A percentile compares a stretch with the other conserved stretches of the same genome.
Conservation (phyloP, 2,329 filamentous ascomycete species). For the Alternaria burnsii region DNA sequence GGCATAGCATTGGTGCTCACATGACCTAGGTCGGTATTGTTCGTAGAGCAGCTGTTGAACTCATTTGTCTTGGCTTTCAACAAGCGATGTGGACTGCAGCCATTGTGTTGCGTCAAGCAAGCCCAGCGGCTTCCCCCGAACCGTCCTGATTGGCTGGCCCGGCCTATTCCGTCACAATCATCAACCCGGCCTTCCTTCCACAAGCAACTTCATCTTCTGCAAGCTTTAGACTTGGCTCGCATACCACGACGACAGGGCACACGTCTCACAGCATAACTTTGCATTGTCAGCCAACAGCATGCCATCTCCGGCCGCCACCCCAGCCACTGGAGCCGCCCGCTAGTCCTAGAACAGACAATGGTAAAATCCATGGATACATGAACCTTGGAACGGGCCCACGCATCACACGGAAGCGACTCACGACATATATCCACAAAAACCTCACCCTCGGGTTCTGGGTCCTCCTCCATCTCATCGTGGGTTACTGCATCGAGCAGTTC, state of each 20-base stretch:
- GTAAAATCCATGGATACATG: background rate
- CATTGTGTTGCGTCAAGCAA: background rate
- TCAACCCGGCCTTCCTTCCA: background rate
- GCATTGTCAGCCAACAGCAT: background rate
- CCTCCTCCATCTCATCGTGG: background rate
- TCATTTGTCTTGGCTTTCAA: background rate
- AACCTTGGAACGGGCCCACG: background rate
- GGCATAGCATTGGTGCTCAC: background rate
- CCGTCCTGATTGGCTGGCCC: background rate
- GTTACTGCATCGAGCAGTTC: constrained; percentile 3
- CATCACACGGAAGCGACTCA: background rate
- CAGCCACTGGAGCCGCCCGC: background rate
- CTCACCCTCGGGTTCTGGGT: background rate
- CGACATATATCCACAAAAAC: background rate
- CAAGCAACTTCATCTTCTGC: background rate
- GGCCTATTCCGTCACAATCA: background rate
- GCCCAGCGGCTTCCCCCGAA: background rate
- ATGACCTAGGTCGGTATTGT: background rate
- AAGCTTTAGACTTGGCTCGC: background rate
- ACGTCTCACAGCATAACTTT: background rate
- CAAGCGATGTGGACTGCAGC: background rate
- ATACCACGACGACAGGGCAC: background rate
- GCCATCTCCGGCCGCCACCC: background rate
- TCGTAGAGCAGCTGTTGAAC: background rate
- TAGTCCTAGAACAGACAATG: constrained; percentile 18